Evolutionary conservation across 192 early-diverging fungal species (phyloP).

Genomic region (Backusella mclennaniae): DNA sequence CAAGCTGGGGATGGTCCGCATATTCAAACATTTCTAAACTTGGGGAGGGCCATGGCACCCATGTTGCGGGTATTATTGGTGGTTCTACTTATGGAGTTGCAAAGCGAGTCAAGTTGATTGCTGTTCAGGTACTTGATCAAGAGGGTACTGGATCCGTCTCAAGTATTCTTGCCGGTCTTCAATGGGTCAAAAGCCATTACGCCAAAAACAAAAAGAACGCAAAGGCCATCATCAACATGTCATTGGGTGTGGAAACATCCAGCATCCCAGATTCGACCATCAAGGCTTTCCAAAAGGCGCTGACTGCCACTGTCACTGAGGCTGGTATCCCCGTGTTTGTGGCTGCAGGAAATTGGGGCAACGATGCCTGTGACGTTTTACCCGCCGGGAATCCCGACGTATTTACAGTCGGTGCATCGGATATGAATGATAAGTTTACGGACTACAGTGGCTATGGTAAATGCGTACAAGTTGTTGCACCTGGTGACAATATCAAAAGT

Average conservation of each 20-base stretch:
- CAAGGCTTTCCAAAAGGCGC: constrained; percentile 55
- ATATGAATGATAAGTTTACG: constrained; percentile 73
- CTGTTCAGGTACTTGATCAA: constrained; percentile 64
- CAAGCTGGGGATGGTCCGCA: constrained; percentile 47
- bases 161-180: constrained; percentile 40
- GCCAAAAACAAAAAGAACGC: constrained; percentile 13
- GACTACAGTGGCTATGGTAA: constrained; percentile 83
- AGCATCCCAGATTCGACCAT: constrained; percentile 33
- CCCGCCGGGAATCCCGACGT: constrained; percentile 61
- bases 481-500: constrained; percentile 75
- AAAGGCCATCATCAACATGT: constrained; percentile 72
- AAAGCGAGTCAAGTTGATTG: constrained; percentile 61
- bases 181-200: constrained; percentile 31
- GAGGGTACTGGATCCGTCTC: constrained; percentile 55
- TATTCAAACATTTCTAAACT: not conserved
- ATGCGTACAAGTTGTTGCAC: constrained; percentile 94
- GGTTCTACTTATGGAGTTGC: constrained; percentile 67
- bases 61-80: constrained; percentile 67
- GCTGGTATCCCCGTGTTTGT: constrained; percentile 69
- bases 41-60: constrained; percentile 55
- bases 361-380: constrained; percentile 62
- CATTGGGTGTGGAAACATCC: constrained; percentile 46
- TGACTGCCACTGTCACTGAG: constrained; percentile 51
- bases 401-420: constrained; percentile 82
- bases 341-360: constrained; percentile 75